A percentile compares a stretch with the other conserved stretches of the same genome.
Evolutionary conservation across 306 rosid genomes (phyloP).

Genomic region (Psophocarpus tetragonolobus): DNA sequence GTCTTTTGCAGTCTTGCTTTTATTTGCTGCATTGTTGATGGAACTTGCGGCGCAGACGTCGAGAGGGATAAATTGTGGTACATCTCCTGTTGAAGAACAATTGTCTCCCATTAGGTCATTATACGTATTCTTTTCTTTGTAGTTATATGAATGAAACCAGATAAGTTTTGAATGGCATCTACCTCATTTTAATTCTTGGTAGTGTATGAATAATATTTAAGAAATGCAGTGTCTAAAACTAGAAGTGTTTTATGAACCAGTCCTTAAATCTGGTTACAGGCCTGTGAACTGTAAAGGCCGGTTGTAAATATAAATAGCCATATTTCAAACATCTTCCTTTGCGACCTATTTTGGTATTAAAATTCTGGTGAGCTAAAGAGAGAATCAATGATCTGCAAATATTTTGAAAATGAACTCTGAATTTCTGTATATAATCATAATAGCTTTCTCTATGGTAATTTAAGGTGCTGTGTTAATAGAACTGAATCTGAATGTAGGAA

Average conservation of each 20-base stretch:
- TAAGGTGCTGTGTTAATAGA: neutral
- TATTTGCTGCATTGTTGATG: conserved; percentile 89
- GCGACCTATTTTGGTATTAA: neutral
- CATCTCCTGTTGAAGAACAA: conserved; percentile 53
- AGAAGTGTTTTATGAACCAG: neutral
- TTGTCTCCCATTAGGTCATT: conserved; percentile 75
- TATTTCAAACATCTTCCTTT: neutral
- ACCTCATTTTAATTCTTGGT: neutral
- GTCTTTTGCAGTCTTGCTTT: conserved; percentile 60
- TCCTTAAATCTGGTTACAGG: conserved; percentile 3
- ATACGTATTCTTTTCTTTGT: conserved; percentile 5
- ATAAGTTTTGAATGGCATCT: conserved; percentile 5
- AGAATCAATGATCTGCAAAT: too few species aligned
- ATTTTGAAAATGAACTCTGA: too few species aligned
- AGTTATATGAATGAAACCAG: neutral
- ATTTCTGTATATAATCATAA: too few species aligned
- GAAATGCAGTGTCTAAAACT: conserved; percentile 7
- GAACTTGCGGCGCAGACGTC: conserved; percentile 92
- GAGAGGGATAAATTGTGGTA: conserved; percentile 66
- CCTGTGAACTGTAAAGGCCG: neutral
- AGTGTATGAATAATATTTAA: neutral
- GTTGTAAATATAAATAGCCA: neutral
- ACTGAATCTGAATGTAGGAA: neutral
- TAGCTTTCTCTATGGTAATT: neutral
- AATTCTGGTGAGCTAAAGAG: too few species aligned